Conservation (phyloP, 2,329 filamentous ascomycete genomes). For the Fusarium torreyae region DNA sequence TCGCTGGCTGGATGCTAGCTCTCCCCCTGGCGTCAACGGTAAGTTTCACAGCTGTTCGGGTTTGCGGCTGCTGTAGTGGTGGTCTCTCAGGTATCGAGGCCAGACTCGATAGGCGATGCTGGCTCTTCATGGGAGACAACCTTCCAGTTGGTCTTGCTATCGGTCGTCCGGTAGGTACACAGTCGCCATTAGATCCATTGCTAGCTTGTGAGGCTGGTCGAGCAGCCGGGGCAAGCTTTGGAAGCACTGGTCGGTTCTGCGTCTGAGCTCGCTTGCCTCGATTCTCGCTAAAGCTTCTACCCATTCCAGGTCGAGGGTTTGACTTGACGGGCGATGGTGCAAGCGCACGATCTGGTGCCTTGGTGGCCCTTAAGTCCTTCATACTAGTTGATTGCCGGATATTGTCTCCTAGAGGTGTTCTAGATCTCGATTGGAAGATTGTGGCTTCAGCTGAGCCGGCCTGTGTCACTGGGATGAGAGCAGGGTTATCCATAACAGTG, state of each 20-base stretch:
- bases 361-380: constrained; percentile 61
- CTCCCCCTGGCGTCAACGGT: constrained; percentile 75
- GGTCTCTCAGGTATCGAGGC: constrained; percentile 71
- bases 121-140: constrained; percentile 67
- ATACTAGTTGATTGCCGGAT: constrained; percentile 63
- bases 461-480: constrained; percentile 52
- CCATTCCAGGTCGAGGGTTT: constrained; percentile 64
- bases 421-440: constrained; percentile 48
- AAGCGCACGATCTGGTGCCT: constrained; percentile 58
- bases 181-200: constrained; percentile 52
- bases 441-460: constrained; percentile 50
- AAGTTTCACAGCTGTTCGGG: constrained; percentile 72
- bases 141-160: constrained; percentile 62
- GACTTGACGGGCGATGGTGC: constrained; percentile 69
- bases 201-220: constrained; percentile 55
- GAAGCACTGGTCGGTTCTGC: constrained; percentile 58
- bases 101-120: constrained; percentile 66
- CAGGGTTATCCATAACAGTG: constrained; percentile 60
- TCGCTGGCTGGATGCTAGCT: constrained; percentile 69
- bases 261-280: constrained; percentile 61
- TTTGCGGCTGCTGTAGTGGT: constrained; percentile 58
- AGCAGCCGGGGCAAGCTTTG: constrained; percentile 64
- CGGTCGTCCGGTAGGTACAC: constrained; percentile 52
- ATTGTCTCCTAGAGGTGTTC: constrained; percentile 53
- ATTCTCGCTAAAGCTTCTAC: constrained; percentile 69